A percentile compares a stretch with the other conserved stretches of the same genome.
Evolutionary conservation across 1,284 basidiomycete genomes (phyloP).

Genomic region (Ganoderma sp.): DNA sequence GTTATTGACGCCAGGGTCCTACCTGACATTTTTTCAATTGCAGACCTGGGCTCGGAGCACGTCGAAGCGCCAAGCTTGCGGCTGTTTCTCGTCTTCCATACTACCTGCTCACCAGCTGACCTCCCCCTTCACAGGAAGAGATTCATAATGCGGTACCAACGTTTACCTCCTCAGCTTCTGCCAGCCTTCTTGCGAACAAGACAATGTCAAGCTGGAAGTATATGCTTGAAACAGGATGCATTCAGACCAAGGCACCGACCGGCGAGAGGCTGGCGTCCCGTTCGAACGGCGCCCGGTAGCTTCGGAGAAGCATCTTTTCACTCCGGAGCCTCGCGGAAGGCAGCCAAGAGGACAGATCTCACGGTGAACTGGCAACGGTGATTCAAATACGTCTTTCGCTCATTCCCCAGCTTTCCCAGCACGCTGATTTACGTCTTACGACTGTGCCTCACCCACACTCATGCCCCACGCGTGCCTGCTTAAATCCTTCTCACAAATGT

Average conservation of each 20-base stretch:
- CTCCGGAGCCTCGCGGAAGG: not conserved
- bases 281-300: not conserved
- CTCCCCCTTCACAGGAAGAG: not conserved
- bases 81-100: not conserved
- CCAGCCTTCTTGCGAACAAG: not conserved
- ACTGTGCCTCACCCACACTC: not conserved
- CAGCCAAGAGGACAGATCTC: not conserved
- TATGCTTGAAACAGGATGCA: not conserved
- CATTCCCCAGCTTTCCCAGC: slow-evolving; percentile 5
- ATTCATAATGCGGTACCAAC: not conserved
- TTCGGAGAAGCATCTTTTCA: slow-evolving; percentile 1
- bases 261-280: not conserved
- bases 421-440: not conserved
- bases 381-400: not conserved
- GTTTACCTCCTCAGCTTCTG: not conserved
- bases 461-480: not conserved
- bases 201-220: not conserved
- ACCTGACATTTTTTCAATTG: not conserved
- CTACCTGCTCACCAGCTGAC: slow-evolving; percentile 3
- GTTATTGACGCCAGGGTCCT: not conserved
- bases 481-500: not conserved
- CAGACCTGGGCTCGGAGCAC: not conserved
- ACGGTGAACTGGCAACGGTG: not conserved
- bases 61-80: not conserved
- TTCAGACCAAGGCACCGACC: not conserved